Evolutionary conservation across 352 stramenopile genomes (phyloP).

Genomic region (Phytophthora sansomeana): DNA sequence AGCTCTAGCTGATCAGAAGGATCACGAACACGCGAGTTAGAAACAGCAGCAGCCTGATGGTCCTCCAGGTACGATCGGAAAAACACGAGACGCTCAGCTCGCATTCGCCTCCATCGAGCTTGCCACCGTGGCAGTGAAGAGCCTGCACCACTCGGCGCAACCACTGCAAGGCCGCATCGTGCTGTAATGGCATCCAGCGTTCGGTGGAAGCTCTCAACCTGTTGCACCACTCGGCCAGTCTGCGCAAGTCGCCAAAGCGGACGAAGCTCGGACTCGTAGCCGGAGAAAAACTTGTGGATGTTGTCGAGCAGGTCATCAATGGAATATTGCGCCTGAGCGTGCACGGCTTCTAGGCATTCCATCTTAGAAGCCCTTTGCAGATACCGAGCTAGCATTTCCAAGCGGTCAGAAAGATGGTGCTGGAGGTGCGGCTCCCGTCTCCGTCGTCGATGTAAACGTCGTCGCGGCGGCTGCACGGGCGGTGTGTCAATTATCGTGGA

Average conservation of each 20-base stretch:
- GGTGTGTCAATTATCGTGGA: conserved; percentile 16
- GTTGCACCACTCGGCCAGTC: conserved; percentile 43
- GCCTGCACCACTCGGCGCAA: conserved; percentile 6
- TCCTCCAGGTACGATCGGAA: conserved; percentile 36
- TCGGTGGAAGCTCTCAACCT: conserved; percentile 46
- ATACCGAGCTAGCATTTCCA: conserved; percentile 32
- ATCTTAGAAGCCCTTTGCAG: conserved; percentile 25
- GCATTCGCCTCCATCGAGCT: conserved; percentile 42
- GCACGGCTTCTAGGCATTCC: conserved; percentile 12
- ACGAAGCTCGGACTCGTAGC: conserved; percentile 34
- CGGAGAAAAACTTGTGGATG: conserved; percentile 39
- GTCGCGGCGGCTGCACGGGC: conserved; percentile 19
- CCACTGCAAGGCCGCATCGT: conserved; percentile 35
- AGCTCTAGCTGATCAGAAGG: conserved; percentile 38
- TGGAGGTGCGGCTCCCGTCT: conserved; percentile 36
- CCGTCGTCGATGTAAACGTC: conserved; percentile 27
- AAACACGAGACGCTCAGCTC: conserved; percentile 40
- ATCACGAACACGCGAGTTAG: conserved; percentile 17
- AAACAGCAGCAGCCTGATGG: conserved; percentile 15
- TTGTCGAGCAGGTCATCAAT: conserved; percentile 38
- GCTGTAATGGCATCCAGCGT: conserved; percentile 40
- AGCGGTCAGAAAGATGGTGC: conserved; percentile 39
- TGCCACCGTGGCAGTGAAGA: conserved; percentile 38
- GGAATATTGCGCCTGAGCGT: conserved; percentile 26
- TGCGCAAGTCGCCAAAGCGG: conserved; percentile 41